Evolutionary conservation across 495 filamentous ascomycete genomes (phyloP).

Genomic region (Talaromyces nanjingensis): DNA sequence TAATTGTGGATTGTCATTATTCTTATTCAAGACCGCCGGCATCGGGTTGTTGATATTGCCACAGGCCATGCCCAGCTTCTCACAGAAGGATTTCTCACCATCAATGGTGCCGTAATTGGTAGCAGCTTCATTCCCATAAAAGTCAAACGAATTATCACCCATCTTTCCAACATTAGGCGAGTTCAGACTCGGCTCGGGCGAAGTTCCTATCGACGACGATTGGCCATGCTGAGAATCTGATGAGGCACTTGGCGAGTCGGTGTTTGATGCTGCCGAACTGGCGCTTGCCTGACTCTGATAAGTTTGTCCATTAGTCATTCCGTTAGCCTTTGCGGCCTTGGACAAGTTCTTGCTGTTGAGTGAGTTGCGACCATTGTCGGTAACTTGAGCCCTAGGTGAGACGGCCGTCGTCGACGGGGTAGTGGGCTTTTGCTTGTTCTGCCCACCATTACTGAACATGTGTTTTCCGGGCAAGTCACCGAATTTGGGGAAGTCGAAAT

Average conservation of each 20-base stretch:
- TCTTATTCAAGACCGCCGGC: constrained; percentile 37
- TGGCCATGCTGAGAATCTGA: constrained; percentile 55
- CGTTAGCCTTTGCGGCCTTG: constrained; percentile 7
- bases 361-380: constrained; percentile 15
- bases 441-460: constrained; percentile 35
- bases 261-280: constrained; percentile 33
- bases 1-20: constrained; percentile 24
- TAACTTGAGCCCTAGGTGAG: constrained; percentile 23
- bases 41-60: constrained; percentile 64
- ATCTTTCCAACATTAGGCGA: constrained; percentile 53
- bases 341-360: background rate
- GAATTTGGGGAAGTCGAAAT: constrained; percentile 93
- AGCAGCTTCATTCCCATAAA: constrained; percentile 18
- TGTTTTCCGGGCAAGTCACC: constrained; percentile 67
- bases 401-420: constrained; percentile 7
- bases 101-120: constrained; percentile 29
- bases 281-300: background rate
- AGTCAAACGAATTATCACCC: constrained; percentile 32
- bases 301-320: background rate
- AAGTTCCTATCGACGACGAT: constrained; percentile 81
- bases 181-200: constrained; percentile 57
- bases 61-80: constrained; percentile 65
- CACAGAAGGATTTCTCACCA: constrained; percentile 60
- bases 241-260: constrained; percentile 49
- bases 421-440: constrained; percentile 26